A percentile compares a stretch with the other conserved stretches of the same genome.
These are phyloP conservation scores for Kodamaea kaohsiungensis DNA, from an alignment of 805 yeast genomes.

Conservation along the genomic window DNA sequence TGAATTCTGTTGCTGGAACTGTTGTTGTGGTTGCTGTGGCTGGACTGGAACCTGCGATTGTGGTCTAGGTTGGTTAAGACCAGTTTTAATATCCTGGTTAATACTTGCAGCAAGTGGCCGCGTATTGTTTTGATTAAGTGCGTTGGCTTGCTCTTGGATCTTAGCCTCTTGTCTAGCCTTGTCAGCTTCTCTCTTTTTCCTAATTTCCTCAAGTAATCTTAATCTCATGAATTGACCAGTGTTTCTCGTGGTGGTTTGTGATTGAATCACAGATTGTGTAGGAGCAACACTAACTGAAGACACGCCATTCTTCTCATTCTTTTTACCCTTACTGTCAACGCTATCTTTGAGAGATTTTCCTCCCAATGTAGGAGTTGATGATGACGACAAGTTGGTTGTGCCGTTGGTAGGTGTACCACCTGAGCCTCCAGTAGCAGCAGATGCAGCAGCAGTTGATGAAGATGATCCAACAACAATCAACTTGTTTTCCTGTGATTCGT, in stretches of 20 bases:
- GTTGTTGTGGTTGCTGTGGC: constrained; percentile 21
- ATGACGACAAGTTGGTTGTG: constrained; percentile 17
- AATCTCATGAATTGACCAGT: constrained; percentile 79
- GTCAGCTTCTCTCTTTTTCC: constrained; percentile 58
- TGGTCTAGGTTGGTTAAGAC: constrained; percentile 15
- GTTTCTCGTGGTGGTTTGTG: constrained; percentile 26
- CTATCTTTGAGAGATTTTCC: constrained; percentile 18
- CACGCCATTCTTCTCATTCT: constrained; percentile 18
- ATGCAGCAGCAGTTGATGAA: constrained; percentile 21
- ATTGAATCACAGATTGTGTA: constrained; percentile 7
- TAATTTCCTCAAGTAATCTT: constrained; percentile 83
- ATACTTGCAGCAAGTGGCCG: constrained; percentile 27
- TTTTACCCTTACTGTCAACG: constrained; percentile 30
- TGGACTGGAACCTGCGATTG: constrained; percentile 30
- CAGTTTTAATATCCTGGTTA: constrained; percentile 9
- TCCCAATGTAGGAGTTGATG: constrained; percentile 19
- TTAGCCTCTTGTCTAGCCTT: constrained; percentile 43
- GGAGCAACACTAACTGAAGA: constrained; percentile 19
- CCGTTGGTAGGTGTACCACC: constrained; percentile 1
- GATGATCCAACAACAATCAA: constrained; percentile 41
- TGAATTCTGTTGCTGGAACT: constrained; percentile 1
- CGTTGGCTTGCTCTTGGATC: constrained; percentile 36
- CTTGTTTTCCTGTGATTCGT: constrained; percentile 36
- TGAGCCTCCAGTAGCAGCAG: constrained; percentile 13
- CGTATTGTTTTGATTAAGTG: constrained; percentile 32